Percentiles rank a stretch among this genome's conserved stretches.
These are phyloP conservation scores for Apophysomyces ossiformis DNA, from an alignment of 371 early-diverging fungal genomes.

Conservation along the genomic window DNA sequence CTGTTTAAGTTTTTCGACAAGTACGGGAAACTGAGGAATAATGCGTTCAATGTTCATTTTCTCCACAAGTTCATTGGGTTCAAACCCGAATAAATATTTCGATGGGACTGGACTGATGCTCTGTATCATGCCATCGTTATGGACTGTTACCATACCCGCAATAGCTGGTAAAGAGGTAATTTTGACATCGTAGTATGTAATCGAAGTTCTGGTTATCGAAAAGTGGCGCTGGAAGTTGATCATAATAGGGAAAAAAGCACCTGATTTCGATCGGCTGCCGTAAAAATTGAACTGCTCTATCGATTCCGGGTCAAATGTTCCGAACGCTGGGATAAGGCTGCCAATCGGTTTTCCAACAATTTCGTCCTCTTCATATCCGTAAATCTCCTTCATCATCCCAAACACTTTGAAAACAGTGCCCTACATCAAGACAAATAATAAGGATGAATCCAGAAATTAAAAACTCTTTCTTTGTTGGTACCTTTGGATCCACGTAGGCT, in stretches of 20 bases:
- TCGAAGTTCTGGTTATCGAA: constrained; percentile 13
- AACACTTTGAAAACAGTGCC: constrained; percentile 51
- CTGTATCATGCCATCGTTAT: constrained; percentile 61
- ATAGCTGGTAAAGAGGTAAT: constrained; percentile 70
- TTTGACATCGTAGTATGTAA: constrained; percentile 32
- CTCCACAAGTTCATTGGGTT: constrained; percentile 50
- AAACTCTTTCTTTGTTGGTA: background rate
- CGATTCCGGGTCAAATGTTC: constrained; percentile 40
- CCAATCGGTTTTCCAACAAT: constrained; percentile 57
- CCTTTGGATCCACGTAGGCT: constrained; percentile 27
- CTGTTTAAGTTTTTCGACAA: constrained; percentile 24
- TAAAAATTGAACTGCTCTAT: constrained; percentile 64
- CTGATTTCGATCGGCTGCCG: constrained; percentile 59
- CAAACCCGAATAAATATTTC: constrained; percentile 73
- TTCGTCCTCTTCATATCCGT: constrained; percentile 59
- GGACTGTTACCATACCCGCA: constrained; percentile 68
- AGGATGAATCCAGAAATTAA: background rate
- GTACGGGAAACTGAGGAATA: constrained; percentile 61
- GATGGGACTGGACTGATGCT: constrained; percentile 71
- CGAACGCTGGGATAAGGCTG: constrained; percentile 51
- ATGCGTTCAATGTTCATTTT: constrained; percentile 55
- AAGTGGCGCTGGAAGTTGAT: constrained; percentile 28
- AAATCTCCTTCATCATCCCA: constrained; percentile 59
- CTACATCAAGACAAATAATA: constrained; percentile 19
- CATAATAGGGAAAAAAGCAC: constrained; percentile 65